These are phyloP conservation scores for Ricinus communis DNA, from an alignment of 345 rosid species.

Conservation along the genomic window DNA sequence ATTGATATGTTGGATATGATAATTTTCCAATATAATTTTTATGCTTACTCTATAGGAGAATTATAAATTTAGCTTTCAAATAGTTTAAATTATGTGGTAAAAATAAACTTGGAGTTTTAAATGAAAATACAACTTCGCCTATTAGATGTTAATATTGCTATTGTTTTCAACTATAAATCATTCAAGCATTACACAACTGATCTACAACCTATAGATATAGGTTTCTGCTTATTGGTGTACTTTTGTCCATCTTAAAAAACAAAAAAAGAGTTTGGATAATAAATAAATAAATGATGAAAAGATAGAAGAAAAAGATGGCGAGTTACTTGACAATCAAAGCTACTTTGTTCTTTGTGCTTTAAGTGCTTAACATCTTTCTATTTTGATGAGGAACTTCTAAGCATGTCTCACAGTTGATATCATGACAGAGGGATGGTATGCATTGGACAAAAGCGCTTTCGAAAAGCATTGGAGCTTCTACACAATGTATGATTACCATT, in stretches of 20 bases:
- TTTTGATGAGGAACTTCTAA: not conserved
- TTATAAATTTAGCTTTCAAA: not conserved
- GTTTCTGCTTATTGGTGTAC: not conserved
- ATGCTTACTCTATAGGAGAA: not conserved
- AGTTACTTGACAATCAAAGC: no score
- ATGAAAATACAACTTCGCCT: not conserved
- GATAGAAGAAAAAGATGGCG: not conserved
- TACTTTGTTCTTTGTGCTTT: not conserved
- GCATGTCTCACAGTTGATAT: conserved; percentile 20
- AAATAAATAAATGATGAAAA: not conserved
- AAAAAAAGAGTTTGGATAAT: not conserved
- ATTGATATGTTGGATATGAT: not conserved
- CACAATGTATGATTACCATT: conserved; percentile 55
- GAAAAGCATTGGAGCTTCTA: conserved; percentile 89
- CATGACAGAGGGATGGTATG: conserved; percentile 87
- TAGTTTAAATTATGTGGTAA: not conserved
- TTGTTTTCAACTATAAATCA: not conserved
- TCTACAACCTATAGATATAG: not conserved
- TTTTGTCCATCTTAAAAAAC: not conserved
- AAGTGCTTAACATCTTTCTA: not conserved
- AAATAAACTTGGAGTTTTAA: not conserved
- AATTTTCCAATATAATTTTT: not conserved
- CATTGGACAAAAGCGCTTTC: conserved; percentile 76
- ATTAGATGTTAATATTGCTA: not conserved
- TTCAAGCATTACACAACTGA: conserved; percentile 1